phyloP scores from a whole-genome alignment of 495 filamentous ascomycete species.

The Xylaria intraflava region DNA sequence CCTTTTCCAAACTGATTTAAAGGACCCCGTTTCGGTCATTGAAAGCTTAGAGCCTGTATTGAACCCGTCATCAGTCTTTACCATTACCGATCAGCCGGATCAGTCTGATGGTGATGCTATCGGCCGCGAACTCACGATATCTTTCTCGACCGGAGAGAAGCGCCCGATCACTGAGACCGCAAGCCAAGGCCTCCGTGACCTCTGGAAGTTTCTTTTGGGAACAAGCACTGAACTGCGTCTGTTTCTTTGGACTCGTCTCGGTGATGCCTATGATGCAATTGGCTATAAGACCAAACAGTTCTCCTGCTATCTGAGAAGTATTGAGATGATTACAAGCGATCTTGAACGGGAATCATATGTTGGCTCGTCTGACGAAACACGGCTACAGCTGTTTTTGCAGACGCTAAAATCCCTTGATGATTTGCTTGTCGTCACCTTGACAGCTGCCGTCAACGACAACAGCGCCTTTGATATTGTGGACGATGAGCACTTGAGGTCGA shows the following conservation, averaged over 20 bases:
- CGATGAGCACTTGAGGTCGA: slow-evolving; percentile 63
- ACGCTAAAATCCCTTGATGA: slow-evolving; percentile 75
- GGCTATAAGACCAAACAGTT: slow-evolving; percentile 79
- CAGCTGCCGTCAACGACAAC: slow-evolving; percentile 57
- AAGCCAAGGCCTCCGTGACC: slow-evolving; percentile 54
- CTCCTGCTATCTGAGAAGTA: slow-evolving; percentile 74
- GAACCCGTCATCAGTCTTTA: slow-evolving; percentile 57
- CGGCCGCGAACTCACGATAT: not conserved
- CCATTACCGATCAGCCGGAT: slow-evolving; percentile 9
- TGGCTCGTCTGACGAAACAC: slow-evolving; percentile 52
- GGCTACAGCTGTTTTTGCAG: slow-evolving; percentile 60
- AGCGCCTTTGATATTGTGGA: slow-evolving; percentile 79
- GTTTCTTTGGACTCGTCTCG: slow-evolving; percentile 79
- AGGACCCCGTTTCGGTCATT: slow-evolving; percentile 73
- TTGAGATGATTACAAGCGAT: slow-evolving; percentile 72
- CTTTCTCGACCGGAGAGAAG: slow-evolving; percentile 11
- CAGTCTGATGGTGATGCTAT: not conserved
- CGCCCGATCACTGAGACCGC: slow-evolving; percentile 38
- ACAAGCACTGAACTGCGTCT: slow-evolving; percentile 75
- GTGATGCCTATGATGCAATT: slow-evolving; percentile 78
- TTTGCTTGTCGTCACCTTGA: slow-evolving; percentile 59
- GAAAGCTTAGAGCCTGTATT: slow-evolving; percentile 90
- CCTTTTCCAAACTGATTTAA: slow-evolving; percentile 61
- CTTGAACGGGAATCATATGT: slow-evolving; percentile 58
- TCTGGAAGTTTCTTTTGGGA: slow-evolving; percentile 73